Evolutionary conservation across 352 stramenopile genomes (phyloP).

Genomic region (Hyaloperonospora brassicae): DNA sequence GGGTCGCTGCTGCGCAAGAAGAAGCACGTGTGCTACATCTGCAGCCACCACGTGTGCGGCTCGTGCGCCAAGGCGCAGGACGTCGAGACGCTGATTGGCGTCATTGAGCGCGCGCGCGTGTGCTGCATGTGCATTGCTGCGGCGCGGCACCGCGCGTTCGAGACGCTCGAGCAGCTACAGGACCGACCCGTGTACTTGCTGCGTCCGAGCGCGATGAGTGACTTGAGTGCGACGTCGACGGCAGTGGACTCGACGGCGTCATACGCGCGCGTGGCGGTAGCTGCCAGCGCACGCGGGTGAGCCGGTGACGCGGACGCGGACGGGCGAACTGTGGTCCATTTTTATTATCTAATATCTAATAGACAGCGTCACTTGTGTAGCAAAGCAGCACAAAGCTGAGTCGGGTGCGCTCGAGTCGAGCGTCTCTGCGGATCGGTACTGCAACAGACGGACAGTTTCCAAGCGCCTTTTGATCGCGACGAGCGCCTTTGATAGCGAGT

Average conservation of each 20-base stretch:
- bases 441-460: too few relatives aligned
- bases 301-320: too few relatives aligned
- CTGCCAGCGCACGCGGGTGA: too few relatives aligned
- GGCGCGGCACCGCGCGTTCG: slow-evolving; percentile 29
- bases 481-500: too few relatives aligned
- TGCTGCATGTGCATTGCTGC: slow-evolving; percentile 34
- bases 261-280: slow-evolving; percentile 2
- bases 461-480: too few relatives aligned
- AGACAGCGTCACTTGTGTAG: too few relatives aligned
- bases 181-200: slow-evolving; percentile 13
- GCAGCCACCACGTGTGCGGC: slow-evolving; percentile 28
- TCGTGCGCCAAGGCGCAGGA: slow-evolving; percentile 33
- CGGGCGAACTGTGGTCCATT: background rate
- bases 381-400: too few relatives aligned
- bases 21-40: slow-evolving; percentile 35
- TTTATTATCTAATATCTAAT: slow-evolving; percentile 10
- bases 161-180: slow-evolving; percentile 11
- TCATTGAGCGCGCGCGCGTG: slow-evolving; percentile 31
- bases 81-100: slow-evolving; percentile 32
- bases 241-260: slow-evolving; percentile 11
- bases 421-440: too few relatives aligned
- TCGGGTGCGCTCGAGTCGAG: too few relatives aligned
- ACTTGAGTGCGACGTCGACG: slow-evolving; percentile 20
- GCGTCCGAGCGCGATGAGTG: slow-evolving; percentile 15
- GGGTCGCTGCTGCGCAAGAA: slow-evolving; percentile 23